These are phyloP conservation scores for Ciborinia camelliae DNA, from an alignment of 2,329 filamentous ascomycete genomes.

Conservation along the genomic window DNA sequence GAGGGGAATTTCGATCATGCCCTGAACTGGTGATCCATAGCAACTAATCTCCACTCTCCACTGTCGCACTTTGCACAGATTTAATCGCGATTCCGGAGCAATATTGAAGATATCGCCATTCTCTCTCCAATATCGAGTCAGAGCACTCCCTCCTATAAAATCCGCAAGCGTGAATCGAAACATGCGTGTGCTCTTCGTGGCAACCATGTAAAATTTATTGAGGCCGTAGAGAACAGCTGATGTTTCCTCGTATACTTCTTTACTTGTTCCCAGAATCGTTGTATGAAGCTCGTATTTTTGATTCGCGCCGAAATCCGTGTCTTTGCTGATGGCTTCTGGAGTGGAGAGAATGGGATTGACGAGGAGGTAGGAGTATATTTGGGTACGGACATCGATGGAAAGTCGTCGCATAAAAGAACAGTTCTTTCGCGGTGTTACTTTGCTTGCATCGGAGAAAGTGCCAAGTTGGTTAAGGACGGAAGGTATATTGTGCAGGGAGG, in stretches of 20 bases:
- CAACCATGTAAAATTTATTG: background rate
- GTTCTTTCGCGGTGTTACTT: background rate
- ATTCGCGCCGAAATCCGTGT: background rate
- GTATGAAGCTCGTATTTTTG: background rate
- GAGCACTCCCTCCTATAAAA: background rate
- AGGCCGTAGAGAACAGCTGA: background rate
- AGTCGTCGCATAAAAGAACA: background rate
- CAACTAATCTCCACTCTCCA: background rate
- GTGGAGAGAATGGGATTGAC: background rate
- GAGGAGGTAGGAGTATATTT: constrained; percentile 1
- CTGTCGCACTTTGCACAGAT: background rate
- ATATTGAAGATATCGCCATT: background rate
- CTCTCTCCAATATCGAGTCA: background rate
- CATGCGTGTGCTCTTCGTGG: background rate
- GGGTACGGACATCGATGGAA: background rate
- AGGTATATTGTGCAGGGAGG: too few relatives aligned
- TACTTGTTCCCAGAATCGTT: background rate
- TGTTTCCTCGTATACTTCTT: background rate
- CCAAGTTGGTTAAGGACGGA: background rate
- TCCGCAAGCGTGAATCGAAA: background rate
- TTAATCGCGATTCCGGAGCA: background rate
- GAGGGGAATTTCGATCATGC: background rate
- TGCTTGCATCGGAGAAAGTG: background rate
- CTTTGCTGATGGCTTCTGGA: background rate
- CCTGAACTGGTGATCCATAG: background rate